phyloP scores from a whole-genome alignment of 371 early-diverging fungal species.

The Mortierella sp. region DNA sequence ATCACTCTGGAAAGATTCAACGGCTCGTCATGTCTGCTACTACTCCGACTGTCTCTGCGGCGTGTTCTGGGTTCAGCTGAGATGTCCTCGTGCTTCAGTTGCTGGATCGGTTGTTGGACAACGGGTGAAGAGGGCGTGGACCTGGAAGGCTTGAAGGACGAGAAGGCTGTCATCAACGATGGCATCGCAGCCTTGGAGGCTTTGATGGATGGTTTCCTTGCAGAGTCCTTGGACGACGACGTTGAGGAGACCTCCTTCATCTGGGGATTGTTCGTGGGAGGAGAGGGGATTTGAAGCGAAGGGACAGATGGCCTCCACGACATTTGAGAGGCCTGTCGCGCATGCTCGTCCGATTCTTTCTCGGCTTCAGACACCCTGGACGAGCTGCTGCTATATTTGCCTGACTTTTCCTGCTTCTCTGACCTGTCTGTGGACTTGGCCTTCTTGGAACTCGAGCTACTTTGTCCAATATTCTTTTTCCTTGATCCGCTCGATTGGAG shows the following conservation, averaged over 20 bases:
- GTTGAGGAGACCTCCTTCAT: background rate
- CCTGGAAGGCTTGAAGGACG: conserved; percentile 40
- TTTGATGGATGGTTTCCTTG: conserved; percentile 45
- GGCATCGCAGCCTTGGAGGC: conserved; percentile 51
- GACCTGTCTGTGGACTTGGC: too few relatives aligned
- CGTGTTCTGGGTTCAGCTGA: background rate
- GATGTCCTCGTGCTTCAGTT: background rate
- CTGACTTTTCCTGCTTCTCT: conserved; percentile 25
- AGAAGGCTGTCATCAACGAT: conserved; percentile 49
- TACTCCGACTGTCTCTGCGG: conserved; percentile 4
- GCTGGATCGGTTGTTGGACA: conserved; percentile 11
- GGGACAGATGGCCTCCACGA: conserved; percentile 10
- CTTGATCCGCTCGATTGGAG: conserved; percentile 42
- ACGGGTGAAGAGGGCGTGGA: conserved; percentile 42
- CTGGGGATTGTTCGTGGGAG: background rate
- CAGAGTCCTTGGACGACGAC: conserved; percentile 1
- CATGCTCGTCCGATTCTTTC: background rate
- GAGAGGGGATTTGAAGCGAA: conserved; percentile 26
- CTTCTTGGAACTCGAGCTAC: conserved; percentile 25
- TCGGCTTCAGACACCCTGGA: background rate
- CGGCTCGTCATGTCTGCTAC: conserved; percentile 16
- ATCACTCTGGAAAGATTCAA: conserved; percentile 8
- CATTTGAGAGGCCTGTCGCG: background rate
- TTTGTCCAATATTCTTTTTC: conserved; percentile 23
- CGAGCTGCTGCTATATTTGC: background rate